phyloP scores from a whole-genome alignment of 768 basidiomycete genomes.

The Kwoniella sp. region DNA sequence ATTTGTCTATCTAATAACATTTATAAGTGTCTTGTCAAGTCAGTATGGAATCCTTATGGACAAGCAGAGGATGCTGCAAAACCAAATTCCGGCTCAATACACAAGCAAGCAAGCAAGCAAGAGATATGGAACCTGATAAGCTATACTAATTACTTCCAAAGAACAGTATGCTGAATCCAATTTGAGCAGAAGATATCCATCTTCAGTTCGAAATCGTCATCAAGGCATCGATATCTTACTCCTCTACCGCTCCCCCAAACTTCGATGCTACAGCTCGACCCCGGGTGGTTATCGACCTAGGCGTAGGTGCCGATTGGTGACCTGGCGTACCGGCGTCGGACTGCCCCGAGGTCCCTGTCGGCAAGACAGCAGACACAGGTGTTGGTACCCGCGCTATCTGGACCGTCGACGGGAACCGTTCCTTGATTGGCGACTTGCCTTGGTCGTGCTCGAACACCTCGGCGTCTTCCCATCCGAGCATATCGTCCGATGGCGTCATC shows the following conservation, averaged over 20 bases:
- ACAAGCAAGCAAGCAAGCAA: not conserved
- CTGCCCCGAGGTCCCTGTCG: not conserved
- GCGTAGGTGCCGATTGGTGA: not conserved
- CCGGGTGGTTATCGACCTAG: not conserved
- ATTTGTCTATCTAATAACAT: no score
- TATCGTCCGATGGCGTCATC: slow-evolving; percentile 6
- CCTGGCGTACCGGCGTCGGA: not conserved
- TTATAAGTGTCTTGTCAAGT: no score
- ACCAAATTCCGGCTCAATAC: not conserved
- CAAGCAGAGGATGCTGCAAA: no score
- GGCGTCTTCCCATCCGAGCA: slow-evolving; percentile 20
- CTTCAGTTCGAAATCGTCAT: no score
- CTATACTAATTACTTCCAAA: no score
- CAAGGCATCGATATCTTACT: not conserved
- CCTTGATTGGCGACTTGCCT: not conserved
- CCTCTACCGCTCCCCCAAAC: slow-evolving; percentile 1
- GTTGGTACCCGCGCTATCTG: not conserved
- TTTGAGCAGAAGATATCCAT: no score
- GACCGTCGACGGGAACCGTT: not conserved
- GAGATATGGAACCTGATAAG: no score
- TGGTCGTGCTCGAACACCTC: slow-evolving; percentile 16
- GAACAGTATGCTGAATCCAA: no score
- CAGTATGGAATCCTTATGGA: no score
- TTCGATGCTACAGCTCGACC: slow-evolving; percentile 13
- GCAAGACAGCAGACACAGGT: not conserved